These are phyloP conservation scores for Pseudopithomyces maydicus DNA, from an alignment of 2,329 filamentous ascomycete genomes.

Conservation along the genomic window DNA sequence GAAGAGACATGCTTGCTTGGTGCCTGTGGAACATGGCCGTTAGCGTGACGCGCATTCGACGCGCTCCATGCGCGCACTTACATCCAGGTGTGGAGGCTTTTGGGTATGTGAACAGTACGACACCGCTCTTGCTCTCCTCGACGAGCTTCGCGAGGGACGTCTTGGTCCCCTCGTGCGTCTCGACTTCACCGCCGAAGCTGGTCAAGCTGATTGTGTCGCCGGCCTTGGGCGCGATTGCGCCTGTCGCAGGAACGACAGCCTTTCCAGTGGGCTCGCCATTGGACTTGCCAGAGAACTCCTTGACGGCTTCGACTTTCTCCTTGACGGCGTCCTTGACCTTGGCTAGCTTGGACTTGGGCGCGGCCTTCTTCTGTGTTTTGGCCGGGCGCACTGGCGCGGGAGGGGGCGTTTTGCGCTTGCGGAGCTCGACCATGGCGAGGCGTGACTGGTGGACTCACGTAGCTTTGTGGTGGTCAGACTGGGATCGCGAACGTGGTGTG, in stretches of 20 bases:
- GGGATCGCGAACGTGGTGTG: constrained; percentile 22
- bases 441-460: constrained; percentile 22
- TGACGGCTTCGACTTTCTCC: constrained; percentile 36
- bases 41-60: constrained; percentile 9
- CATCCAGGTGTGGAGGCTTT: constrained; percentile 93
- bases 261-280: constrained; percentile 32
- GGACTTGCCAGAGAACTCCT: constrained; percentile 26
- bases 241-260: constrained; percentile 17
- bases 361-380: constrained; percentile 56
- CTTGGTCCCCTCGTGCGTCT: constrained; percentile 82
- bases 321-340: constrained; percentile 39
- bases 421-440: constrained; percentile 60
- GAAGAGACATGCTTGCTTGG: constrained; percentile 90
- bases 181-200: constrained; percentile 69
- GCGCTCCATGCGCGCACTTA: constrained; percentile 57
- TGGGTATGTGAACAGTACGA: constrained; percentile 94
- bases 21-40: constrained; percentile 64
- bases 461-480: constrained; percentile 28
- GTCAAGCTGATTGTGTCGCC: constrained; percentile 61
- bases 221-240: constrained; percentile 38
- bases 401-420: constrained; percentile 65
- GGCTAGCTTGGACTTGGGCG: constrained; percentile 40
- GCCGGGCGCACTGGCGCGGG: constrained; percentile 54
- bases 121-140: constrained; percentile 80
- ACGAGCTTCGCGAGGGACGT: constrained; percentile 81